A percentile compares a stretch with the other conserved stretches of the same genome.
Conservation (phyloP, 208 protist genomes). For the Phytomonas sp. region DNA sequence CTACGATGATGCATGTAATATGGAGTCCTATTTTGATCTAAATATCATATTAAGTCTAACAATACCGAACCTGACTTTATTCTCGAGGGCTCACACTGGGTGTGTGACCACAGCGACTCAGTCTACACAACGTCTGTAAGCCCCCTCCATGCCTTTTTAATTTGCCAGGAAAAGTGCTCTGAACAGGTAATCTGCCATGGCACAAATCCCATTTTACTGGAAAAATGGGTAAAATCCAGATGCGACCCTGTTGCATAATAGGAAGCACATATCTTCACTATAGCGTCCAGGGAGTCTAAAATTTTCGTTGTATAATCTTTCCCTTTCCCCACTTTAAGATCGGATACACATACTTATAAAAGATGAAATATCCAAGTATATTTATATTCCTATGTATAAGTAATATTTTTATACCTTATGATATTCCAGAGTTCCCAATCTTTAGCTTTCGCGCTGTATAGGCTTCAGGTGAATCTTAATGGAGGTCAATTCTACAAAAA, state of each 20-base stretch:
- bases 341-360: too few species aligned
- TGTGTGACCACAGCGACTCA: conserved; percentile 15
- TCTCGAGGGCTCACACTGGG: conserved; percentile 40
- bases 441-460: conserved; percentile 3
- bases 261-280: neutral
- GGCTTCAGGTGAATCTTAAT: neutral
- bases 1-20: too few species aligned
- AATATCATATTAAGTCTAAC: too few species aligned
- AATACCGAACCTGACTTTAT: too few species aligned
- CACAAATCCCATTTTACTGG: conserved; percentile 37
- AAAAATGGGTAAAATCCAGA: conserved; percentile 31
- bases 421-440: neutral
- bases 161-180: conserved; percentile 27
- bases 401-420: neutral
- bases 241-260: neutral
- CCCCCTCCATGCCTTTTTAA: conserved; percentile 18
- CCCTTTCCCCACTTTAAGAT: too few species aligned
- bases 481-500: neutral
- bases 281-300: neutral
- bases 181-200: conserved; percentile 34
- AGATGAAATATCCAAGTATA: too few species aligned
- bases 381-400: neutral
- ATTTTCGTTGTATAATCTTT: neutral
- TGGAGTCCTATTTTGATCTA: too few species aligned
- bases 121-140: conserved; percentile 22